These are phyloP conservation scores for Naganishia albida DNA, from an alignment of 1,284 basidiomycete species.

Conservation along the genomic window DNA sequence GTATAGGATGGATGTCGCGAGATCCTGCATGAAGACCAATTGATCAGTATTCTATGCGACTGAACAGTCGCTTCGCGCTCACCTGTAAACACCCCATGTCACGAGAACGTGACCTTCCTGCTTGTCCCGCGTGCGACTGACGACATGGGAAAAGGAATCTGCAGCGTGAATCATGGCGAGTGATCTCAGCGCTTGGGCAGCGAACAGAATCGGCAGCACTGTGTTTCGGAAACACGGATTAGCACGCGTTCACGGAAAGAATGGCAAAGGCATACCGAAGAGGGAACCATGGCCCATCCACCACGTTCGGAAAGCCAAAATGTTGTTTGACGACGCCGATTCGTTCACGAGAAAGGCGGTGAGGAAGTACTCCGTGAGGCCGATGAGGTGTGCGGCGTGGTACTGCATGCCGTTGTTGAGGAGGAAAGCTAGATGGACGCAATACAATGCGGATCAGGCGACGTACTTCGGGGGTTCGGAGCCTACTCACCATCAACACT, in stretches of 20 bases:
- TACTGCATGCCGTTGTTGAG: constrained; percentile 87
- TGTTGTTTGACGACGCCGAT: background rate
- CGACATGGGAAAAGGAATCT: constrained; percentile 86
- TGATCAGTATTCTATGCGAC: background rate
- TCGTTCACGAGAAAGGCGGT: constrained; percentile 61
- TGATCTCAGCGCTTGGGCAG: constrained; percentile 79
- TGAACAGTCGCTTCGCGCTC: constrained; percentile 43
- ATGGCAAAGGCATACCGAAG: constrained; percentile 57
- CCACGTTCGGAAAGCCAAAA: constrained; percentile 19
- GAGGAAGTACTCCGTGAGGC: constrained; percentile 77
- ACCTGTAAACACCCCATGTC: constrained; percentile 82
- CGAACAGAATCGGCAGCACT: constrained; percentile 60
- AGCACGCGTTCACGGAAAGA: constrained; percentile 8
- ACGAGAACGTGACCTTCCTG: constrained; percentile 74
- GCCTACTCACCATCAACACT: constrained; percentile 80
- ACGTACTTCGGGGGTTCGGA: background rate
- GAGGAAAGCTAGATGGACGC: constrained; percentile 71
- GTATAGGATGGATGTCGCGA: constrained; percentile 94
- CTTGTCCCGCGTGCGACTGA: constrained; percentile 72
- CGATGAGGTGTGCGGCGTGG: constrained; percentile 77
- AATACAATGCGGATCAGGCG: background rate
- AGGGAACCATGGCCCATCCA: constrained; percentile 49
- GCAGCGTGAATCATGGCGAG: constrained; percentile 93
- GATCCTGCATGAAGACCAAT: constrained; percentile 60
- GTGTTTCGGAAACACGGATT: constrained; percentile 4